phyloP scores from a whole-genome alignment of 1,284 basidiomycete genomes.

The Leccinum huronense region DNA sequence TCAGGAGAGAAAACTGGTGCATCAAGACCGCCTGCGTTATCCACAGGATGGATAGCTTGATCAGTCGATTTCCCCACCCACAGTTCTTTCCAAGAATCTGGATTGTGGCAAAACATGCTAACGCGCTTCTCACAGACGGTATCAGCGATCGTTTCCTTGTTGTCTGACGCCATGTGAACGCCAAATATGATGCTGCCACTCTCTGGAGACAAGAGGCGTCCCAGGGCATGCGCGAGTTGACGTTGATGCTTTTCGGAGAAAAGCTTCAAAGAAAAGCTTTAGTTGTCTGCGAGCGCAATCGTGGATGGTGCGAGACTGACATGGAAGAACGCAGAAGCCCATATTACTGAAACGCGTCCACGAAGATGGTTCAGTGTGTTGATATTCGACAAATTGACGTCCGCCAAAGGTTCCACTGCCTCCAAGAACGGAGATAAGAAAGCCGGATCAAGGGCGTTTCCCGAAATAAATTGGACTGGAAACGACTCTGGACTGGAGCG shows the following conservation, averaged over 20 bases:
- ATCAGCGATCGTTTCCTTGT: slow-evolving; percentile 11
- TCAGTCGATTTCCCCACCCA: slow-evolving; percentile 15
- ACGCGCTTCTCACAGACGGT: slow-evolving; percentile 8
- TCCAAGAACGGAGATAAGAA: slow-evolving; percentile 18
- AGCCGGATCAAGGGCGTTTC: slow-evolving; percentile 31
- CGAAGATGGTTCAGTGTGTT: slow-evolving; percentile 38
- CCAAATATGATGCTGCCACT: slow-evolving; percentile 42
- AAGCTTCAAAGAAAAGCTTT: slow-evolving; percentile 28
- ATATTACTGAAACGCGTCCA: slow-evolving; percentile 39
- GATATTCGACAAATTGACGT: slow-evolving; percentile 29
- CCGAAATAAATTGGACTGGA: slow-evolving; percentile 36
- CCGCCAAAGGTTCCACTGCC: background rate
- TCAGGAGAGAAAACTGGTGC: slow-evolving; percentile 13
- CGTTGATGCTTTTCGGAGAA: slow-evolving; percentile 40
- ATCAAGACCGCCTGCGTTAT: background rate
- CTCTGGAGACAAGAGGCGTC: slow-evolving; percentile 37
- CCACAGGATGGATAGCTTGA: background rate
- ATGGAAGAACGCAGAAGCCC: slow-evolving; percentile 43
- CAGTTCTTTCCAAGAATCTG: slow-evolving; percentile 24
- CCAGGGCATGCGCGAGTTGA: slow-evolving; percentile 36
- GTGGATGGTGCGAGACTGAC: slow-evolving; percentile 28
- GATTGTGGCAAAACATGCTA: slow-evolving; percentile 23
- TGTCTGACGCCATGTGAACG: slow-evolving; percentile 24
- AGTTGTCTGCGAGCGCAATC: background rate
- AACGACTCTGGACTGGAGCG: slow-evolving; percentile 30